A percentile compares a stretch with the other conserved stretches of the same genome.
Conservation (phyloP, 805 yeast genomes). For the Yarrowia deformans region DNA sequence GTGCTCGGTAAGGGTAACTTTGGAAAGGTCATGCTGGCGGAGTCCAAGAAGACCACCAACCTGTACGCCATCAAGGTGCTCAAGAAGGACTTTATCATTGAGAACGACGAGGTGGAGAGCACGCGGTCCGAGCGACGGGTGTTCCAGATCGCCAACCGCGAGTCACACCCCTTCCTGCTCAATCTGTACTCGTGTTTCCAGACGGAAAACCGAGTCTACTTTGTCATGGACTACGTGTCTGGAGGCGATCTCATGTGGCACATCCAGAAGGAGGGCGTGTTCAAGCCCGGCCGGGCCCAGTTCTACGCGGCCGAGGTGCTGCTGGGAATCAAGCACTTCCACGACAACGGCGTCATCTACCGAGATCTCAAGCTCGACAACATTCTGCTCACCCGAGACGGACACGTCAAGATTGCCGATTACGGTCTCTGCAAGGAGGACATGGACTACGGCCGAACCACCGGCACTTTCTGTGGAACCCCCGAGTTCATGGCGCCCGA, state of each 20-base stretch:
- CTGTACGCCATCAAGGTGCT: conserved; percentile 95
- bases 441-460: conserved; percentile 84
- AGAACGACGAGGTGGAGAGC: conserved; percentile 95
- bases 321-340: conserved; percentile 89
- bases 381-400: conserved; percentile 84
- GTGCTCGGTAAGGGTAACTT: conserved; percentile 98
- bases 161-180: conserved; percentile 90
- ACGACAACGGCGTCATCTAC: conserved; percentile 93
- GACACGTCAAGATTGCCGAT: conserved; percentile 96
- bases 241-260: conserved; percentile 99
- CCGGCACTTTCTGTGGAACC: conserved; percentile 97
- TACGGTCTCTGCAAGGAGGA: conserved; percentile 96
- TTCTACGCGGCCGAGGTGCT: conserved; percentile 97
- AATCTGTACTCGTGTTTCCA: conserved; percentile 95
- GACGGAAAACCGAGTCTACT: conserved; percentile 95
- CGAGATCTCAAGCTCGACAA: conserved; percentile 96
- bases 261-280: conserved; percentile 82
- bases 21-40: conserved; percentile 98
- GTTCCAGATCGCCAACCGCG: conserved; percentile 79
- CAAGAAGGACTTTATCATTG: conserved; percentile 94
- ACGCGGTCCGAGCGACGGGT: conserved; percentile 95
- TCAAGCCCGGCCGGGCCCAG: conserved; percentile 90
- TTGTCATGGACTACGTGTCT: conserved; percentile 96
- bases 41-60: conserved; percentile 79
- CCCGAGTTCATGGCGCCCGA: conserved; percentile 99